Base-by-base conservation (phyloP, 495 filamentous ascomycete species). In the Lepraria neglecta region DNA sequence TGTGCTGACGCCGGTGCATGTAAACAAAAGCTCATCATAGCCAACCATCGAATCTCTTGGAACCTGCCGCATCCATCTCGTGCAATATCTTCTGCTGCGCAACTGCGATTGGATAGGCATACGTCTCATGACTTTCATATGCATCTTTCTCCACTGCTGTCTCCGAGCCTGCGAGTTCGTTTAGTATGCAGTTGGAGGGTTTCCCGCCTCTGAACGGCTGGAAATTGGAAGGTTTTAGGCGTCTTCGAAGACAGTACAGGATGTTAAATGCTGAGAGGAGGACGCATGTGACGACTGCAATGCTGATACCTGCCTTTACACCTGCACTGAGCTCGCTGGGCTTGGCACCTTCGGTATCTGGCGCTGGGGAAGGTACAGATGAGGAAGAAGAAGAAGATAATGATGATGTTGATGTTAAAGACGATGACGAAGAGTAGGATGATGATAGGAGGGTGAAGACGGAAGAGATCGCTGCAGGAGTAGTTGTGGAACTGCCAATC, bases 71-170 rank as follows among this genome's bases (percentile, higher is more conserved):
- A 35, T 53, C 7, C 50, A 21, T 35, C 4, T 35, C 30, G 17
- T 0, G 30, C 9, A 35, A 33, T 27, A 19, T 15, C 19, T 9
- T 15, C 10, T 28, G n/a, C 30, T 35, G 14, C 15, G 44, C 11
- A 14, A 46, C 44, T 6, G 44, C 44, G 30, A 53, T 11, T 1
- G 51, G 10, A 19, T 3, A 19, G 35, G 30, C 10, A 19, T 19
- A 11, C 21, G 9, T 21, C 10, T n/a, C 17, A 4, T 11, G 4
- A 52, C 15, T 28, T 33, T 5, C 48, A 9, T 15, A n/a, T 28
- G 14, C 15, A 52, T 52, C 48, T 15, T 52, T 52, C 48, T 52
- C 27, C 28, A 52, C 48, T 52, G 48, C 48, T 6, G n/a, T n/a
- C 10, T 54, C 30, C 19, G 51, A 19, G 31, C 51, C 30, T 38